Percentiles rank a stretch among this genome's conserved stretches.
Evolutionary conservation across 495 filamentous ascomycete species (phyloP).

Genomic region (Penicillium ochrochloron): DNA sequence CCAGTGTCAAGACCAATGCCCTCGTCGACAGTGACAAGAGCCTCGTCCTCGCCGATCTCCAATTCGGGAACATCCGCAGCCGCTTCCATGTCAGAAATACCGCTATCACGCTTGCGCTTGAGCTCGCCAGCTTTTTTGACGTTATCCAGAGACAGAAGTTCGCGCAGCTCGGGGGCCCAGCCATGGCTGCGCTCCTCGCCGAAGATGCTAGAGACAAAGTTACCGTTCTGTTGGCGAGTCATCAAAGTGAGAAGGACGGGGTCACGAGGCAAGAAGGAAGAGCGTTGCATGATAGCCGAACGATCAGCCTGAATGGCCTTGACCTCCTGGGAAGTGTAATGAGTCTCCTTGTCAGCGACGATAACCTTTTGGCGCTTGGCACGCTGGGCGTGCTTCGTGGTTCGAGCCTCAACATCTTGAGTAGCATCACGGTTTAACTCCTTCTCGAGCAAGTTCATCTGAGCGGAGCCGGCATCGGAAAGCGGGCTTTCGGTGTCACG

Average conservation of each 20-base stretch:
- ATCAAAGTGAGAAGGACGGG: conserved; percentile 84
- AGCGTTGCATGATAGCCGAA: conserved; percentile 77
- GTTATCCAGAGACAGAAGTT: conserved; percentile 79
- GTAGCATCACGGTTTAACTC: conserved; percentile 59
- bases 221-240: conserved; percentile 85
- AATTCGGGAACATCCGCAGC: conserved; percentile 68
- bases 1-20: conserved; percentile 60
- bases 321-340: conserved; percentile 62
- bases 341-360: conserved; percentile 66
- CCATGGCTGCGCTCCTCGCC: conserved; percentile 73
- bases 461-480: conserved; percentile 40
- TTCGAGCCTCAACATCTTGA: conserved; percentile 62
- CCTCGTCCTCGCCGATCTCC: conserved; percentile 69
- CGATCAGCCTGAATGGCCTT: conserved; percentile 79
- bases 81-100: conserved; percentile 77
- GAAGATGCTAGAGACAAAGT: conserved; percentile 78
- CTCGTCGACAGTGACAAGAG: conserved; percentile 48
- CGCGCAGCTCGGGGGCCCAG: conserved; percentile 91
- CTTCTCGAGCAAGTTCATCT: conserved; percentile 57
- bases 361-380: conserved; percentile 79
- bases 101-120: conserved; percentile 93
- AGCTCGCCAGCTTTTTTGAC: conserved; percentile 77
- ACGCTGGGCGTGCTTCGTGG: conserved; percentile 64
- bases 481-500: conserved; percentile 58
- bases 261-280: conserved; percentile 81